Base-by-base conservation (phyloP, 169 alveolate species). In the Eimeria tenella region DNA sequence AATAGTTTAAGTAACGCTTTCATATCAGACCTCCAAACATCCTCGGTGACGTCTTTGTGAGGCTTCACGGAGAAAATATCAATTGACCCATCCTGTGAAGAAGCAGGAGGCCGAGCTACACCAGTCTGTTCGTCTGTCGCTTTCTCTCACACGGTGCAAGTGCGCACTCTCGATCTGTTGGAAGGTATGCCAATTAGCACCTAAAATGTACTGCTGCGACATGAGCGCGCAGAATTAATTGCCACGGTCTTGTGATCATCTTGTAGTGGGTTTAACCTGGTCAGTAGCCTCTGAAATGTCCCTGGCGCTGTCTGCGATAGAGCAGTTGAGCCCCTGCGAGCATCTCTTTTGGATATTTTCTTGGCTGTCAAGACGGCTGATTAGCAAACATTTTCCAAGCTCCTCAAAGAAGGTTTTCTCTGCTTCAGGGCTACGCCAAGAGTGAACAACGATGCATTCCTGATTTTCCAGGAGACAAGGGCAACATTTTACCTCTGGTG, bases 231-330 rank as follows among this genome's bases (percentile, higher is more conserved):
- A 31, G 2, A 31, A 2, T 31, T 31, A 31, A 58, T 58, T 17
- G 68, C 68, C 68, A 17, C 19, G 56, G 89, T 13, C 42, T 81
- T 21, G 55, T n/a, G 52, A 7, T 53, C 17, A 8, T 0, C 53
- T 50, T 53, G 21, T 42, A 56, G 91, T 50, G 91, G 13, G 17
- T 63, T 49, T n/a, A 17, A 84, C 91, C 91, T 60, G 65, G 21
- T 84, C 91, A 4, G 91, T 84, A 23, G 91, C 91, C 55, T 84
- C 91, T 10, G 23, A 55, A 84, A 84, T 84, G 21, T 84, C 91
- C 23, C 91, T 84, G 60, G 91, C 91, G 21, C 91, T 84, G 91
- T 84, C 91, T 5, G 91, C 79, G 62, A 84, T 84, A 49, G 91
- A 84, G 7, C 91, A 55, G 70, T 53, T 60, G 50, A 60, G 68